Evolutionary conservation across 768 basidiomycete genomes (phyloP), one percentile per base, ranked within the genome.

Genomic region (Russula earlei): DNA sequence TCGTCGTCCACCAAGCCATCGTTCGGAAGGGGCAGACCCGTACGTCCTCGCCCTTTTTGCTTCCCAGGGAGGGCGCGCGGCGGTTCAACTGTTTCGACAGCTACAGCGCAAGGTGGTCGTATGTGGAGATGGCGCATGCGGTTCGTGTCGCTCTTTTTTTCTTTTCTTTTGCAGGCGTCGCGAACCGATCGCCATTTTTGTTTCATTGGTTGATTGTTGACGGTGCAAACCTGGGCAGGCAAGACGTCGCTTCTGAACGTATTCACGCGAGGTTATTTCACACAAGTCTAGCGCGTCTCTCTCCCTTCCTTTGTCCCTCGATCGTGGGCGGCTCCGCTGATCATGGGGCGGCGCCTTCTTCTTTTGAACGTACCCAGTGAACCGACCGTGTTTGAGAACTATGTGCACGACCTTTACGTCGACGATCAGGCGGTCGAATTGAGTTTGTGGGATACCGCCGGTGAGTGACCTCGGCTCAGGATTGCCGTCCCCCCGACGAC

Each of bases 361-460:
- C n/a, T n/a, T n/a, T n/a, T n/a, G n/a, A 15, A 11, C 36, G 20
- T 24, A 24, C 12, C 20, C 65, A 91, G 90, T 63, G 88, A 93
- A 73, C 91, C 87, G 6, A 93, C 91, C 24, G 94, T 98, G 4
- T 98, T 98, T 63, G 95, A 98, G 70, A 98, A 97, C 72, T 93
- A 95, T 65, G 92, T 95, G 11, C 89, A 94, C 67, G 89, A 93
- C 62, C 74, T 94, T 52, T 77, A 77, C 62, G 82, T 95, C 25
- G 93, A 97, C 62, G 91, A 91, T 33, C 85, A 91, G 63, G 69
- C 80, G 29, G 85, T 97, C 14, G 94, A 98, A 66, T 75, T 99
- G 42, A 91, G 91, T 67, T 67, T 98, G 60, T 98, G 95, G 95
- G 95, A 98, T 68, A 98, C 95, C 43, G 95, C 95, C 43, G 94